phyloP scores from a whole-genome alignment of 306 rosid species.

The cucumber (Cucumis sativus) region DNA sequence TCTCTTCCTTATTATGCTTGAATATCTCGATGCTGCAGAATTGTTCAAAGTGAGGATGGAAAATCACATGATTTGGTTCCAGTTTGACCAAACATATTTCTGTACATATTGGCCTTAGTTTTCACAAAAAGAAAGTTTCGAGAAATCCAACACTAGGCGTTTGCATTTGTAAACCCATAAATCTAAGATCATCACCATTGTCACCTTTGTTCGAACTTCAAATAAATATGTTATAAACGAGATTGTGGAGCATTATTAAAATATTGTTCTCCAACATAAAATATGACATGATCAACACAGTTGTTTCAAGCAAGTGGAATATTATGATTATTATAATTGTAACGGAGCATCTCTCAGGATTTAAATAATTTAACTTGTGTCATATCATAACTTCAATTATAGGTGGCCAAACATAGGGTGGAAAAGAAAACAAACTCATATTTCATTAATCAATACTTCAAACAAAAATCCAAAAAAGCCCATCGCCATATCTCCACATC shows the following conservation, averaged over 20 bases:
- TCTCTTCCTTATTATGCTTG: slow-evolving; percentile 96
- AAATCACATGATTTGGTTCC: neutral
- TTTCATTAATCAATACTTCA: neutral
- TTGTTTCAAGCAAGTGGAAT: neutral
- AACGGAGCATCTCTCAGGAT: neutral
- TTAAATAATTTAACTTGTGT: neutral
- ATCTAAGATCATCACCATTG: neutral
- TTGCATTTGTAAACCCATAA: neutral
- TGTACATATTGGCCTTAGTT: neutral
- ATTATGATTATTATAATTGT: neutral
- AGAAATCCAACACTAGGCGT: neutral
- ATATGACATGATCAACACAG: neutral
- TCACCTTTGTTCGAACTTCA: neutral
- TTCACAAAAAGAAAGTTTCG: neutral
- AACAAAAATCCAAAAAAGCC: slow-evolving; percentile 4
- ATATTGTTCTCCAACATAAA: neutral
- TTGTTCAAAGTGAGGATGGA: neutral
- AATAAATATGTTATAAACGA: neutral
- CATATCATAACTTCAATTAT: neutral
- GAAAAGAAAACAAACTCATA: neutral
- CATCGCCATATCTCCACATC: neutral
- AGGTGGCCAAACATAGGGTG: neutral
- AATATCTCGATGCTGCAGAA: slow-evolving; percentile 64
- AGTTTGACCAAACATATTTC: neutral
- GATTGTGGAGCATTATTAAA: neutral